Base-by-base conservation (phyloP, 257 asterid genomes). In the Przewalskia tangutica region DNA sequence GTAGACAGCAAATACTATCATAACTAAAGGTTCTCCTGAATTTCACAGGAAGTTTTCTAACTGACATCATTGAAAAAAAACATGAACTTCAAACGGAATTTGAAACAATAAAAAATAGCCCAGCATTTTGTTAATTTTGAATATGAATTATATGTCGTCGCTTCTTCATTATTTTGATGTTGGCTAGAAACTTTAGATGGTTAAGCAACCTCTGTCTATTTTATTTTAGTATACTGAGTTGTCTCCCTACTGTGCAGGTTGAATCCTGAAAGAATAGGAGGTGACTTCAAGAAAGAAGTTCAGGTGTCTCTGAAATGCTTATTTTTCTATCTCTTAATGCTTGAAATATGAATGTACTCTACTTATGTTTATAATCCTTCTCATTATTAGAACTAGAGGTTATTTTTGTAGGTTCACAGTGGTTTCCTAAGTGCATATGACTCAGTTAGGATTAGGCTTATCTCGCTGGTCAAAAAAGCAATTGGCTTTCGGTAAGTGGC, bases 221-320 rank as follows among this genome's bases (percentile, higher is more conserved):
- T 46, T 54, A 5, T 50, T 81, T 63, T 48, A 12, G 82, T 44
- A 77, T 81, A 73, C 84, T 86, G 86, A 87, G 79, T 75, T 83
- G 50, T 86, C 34, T 81, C 83, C 83, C 78, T 82, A 82, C 82
- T 79, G 20, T 87, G 55, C 93, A 96, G 99, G 87, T 86, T 94
- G 81, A 96, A 96, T 84, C 99, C 99, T 56, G 99, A 96, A 86
- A 94, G 99, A 84, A 91, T 94, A 70, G 98, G 97, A 17, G 98
- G 98, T 86, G 98, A 94, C 85, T 93, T 85, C 91, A 93, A 91
- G 91, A 86, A 91, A 85, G 99, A 96, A 89, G 88, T 93, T 88
- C 99, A 95, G 91, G 99, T 92, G 87, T 44, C 62, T 1, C 44
- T 12, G 14, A 48, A 48, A 13, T 73, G 48, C 44, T 48, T 73